phyloP scores from a whole-genome alignment of 352 stramenopile genomes.

The Albugo candida region DNA sequence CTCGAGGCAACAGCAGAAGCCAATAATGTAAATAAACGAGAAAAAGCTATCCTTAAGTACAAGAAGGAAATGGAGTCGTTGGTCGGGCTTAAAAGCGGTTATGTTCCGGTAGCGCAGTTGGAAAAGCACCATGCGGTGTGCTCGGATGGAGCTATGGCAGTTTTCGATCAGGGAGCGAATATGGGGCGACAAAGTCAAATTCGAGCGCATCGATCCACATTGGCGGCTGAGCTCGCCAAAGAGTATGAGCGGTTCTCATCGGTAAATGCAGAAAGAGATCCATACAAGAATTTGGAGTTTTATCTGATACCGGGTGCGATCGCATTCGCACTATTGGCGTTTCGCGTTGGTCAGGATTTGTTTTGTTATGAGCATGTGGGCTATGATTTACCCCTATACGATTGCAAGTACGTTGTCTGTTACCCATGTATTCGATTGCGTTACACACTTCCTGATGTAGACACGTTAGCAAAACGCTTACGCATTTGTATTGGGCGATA shows the following conservation, averaged over 20 bases:
- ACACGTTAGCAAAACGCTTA: conserved; percentile 69
- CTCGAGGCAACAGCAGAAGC: conserved; percentile 92
- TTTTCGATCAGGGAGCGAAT: conserved; percentile 90
- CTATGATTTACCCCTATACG: conserved; percentile 74
- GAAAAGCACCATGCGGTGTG: conserved; percentile 74
- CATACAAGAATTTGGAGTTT: conserved; percentile 86
- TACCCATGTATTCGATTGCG: background rate
- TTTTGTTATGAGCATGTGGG: conserved; percentile 71
- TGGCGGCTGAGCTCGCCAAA: conserved; percentile 79
- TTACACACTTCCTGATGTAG: conserved; percentile 13
- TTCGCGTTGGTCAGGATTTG: conserved; percentile 73
- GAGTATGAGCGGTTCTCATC: conserved; percentile 82
- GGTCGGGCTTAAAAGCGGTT: conserved; percentile 64
- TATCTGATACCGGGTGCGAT: conserved; percentile 86
- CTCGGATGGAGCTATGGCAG: conserved; percentile 50
- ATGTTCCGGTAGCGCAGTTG: conserved; percentile 80
- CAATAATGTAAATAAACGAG: conserved; percentile 92
- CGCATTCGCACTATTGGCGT: conserved; percentile 74
- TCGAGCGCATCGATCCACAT: conserved; percentile 55
- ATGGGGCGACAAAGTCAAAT: conserved; percentile 89
- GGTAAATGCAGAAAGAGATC: conserved; percentile 91
- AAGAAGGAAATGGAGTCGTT: conserved; percentile 89
- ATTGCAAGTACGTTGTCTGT: conserved; percentile 62
- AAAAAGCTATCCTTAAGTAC: conserved; percentile 78
- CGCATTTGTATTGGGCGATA: conserved; percentile 73